Conservation (phyloP, 2,329 filamentous ascomycete species). For the Trichophyton simii region DNA sequence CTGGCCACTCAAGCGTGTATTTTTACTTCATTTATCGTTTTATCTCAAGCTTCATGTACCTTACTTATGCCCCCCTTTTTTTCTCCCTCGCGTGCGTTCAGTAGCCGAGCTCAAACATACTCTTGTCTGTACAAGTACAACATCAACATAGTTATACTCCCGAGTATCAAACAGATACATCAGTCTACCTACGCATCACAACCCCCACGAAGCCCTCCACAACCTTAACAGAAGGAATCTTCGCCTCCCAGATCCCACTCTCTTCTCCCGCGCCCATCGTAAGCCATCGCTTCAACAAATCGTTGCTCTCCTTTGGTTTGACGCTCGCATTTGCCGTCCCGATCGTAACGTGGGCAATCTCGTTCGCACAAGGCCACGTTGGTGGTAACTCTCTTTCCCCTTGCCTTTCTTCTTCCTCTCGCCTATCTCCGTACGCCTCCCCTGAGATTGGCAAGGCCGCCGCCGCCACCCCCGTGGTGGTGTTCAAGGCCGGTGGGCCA, state of each 20-base stretch:
- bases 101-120: background rate
- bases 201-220: constrained; percentile 44
- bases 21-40: background rate
- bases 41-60: background rate
- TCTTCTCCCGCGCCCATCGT: constrained; percentile 40
- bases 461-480: too few relatives aligned
- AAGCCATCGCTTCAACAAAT: constrained; percentile 64
- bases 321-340: constrained; percentile 62
- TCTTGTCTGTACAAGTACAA: too few relatives aligned
- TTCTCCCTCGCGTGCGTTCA: background rate
- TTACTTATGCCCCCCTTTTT: background rate
- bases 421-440: background rate
- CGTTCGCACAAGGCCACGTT: constrained; percentile 59
- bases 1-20: background rate
- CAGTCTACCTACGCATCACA: constrained; percentile 28
- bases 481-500: constrained; percentile 28
- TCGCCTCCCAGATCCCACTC: constrained; percentile 44
- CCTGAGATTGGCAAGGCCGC: background rate
- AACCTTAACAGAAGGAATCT: constrained; percentile 43
- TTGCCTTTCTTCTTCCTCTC: too few relatives aligned
- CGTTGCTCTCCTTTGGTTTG: constrained; percentile 92
- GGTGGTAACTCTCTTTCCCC: background rate
- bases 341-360: constrained; percentile 74
- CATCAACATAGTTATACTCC: background rate
- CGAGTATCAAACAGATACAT: background rate